Base-by-base conservation (phyloP, 306 rosid species). In the Albizia julibrissin region DNA sequence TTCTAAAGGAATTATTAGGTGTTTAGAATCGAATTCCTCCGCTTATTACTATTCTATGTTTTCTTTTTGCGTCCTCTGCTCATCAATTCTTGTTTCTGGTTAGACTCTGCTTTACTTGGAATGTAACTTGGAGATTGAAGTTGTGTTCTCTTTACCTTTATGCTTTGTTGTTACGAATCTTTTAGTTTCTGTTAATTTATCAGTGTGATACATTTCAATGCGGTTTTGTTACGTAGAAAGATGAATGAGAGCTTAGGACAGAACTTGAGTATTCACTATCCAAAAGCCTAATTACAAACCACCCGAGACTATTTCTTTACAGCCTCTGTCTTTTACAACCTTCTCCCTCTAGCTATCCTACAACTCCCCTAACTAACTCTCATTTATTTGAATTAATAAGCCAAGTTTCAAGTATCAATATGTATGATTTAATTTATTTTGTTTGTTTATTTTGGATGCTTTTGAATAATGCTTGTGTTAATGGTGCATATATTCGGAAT, bases 401-500 rank as follows among this genome's bases (percentile, higher is more conserved):
- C 4, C 3, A 19, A 2, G 24, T 52, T 68, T 54, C 58, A 75
- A 72, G 11, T 74, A 37, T 74, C 49, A 26, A 27, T 64, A 47
- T 44, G 33, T 73, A 40, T 29, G 5, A 52, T 67, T 47, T 59
- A 34, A 43, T 64, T 42, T 42, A 2, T 58, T 66, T 37, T 16
- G 21, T 34, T 33, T 54, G 13, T 44, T 52, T 61, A 22, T 69
- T 26, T 78, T 62, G 12, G 18, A 49, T 83, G 66, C 43, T 64
- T 31, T 71, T 66, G 22, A 79, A 46, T 80, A 65, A 76, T 80
- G 74, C 29, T 4, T 74, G 18, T 74, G 75, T 13, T 50, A 37
- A 50, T 77, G 74, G 78, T 43, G 83, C 92, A 95, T 98, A 93
- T 95, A 54, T 91, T 95, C 82, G 98, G 99, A 69, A 95, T 95